Evolutionary conservation across 1,284 basidiomycete genomes (phyloP).

Genomic region (Chalciporus sp.): DNA sequence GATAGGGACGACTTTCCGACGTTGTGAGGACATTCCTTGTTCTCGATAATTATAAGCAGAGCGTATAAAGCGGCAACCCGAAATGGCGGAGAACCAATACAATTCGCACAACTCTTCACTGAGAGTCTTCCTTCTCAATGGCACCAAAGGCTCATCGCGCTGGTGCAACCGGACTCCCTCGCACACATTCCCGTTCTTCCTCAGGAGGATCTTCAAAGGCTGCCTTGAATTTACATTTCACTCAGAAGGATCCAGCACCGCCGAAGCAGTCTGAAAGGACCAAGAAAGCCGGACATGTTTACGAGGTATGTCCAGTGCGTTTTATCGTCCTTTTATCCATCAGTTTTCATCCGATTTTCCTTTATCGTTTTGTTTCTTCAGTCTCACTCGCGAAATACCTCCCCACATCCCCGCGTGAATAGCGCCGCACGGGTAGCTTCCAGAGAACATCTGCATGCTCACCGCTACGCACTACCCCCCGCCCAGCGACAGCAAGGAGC

Average conservation of each 20-base stretch:
- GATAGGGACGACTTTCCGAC: slow-evolving; percentile 18
- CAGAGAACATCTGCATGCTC: slow-evolving; percentile 46
- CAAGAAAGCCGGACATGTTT: slow-evolving; percentile 47
- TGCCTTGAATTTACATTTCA: slow-evolving; percentile 62
- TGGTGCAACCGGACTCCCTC: slow-evolving; percentile 44
- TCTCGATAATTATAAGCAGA: not conserved
- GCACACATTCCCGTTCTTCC: slow-evolving; percentile 63
- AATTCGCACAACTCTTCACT: slow-evolving; percentile 21
- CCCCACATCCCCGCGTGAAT: slow-evolving; percentile 47
- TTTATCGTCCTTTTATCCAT: slow-evolving; percentile 16
- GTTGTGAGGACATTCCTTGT: not conserved
- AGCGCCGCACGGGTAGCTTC: slow-evolving; percentile 54
- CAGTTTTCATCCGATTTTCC: slow-evolving; percentile 15
- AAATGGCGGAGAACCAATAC: slow-evolving; percentile 37
- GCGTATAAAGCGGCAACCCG: slow-evolving; percentile 20
- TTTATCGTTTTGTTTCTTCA: slow-evolving; percentile 15
- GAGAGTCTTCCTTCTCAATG: slow-evolving; percentile 39
- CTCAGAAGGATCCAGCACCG: slow-evolving; percentile 56
- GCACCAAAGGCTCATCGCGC: slow-evolving; percentile 49
- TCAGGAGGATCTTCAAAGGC: slow-evolving; percentile 58
- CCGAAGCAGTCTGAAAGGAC: slow-evolving; percentile 50
- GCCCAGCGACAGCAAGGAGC: slow-evolving; percentile 37
- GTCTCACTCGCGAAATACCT: slow-evolving; percentile 38
- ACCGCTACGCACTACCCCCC: slow-evolving; percentile 37
- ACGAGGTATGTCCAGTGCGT: slow-evolving; percentile 44